Evolutionary conservation across 1,139 yeast species (phyloP).

Genomic region (Pichia sp.): DNA sequence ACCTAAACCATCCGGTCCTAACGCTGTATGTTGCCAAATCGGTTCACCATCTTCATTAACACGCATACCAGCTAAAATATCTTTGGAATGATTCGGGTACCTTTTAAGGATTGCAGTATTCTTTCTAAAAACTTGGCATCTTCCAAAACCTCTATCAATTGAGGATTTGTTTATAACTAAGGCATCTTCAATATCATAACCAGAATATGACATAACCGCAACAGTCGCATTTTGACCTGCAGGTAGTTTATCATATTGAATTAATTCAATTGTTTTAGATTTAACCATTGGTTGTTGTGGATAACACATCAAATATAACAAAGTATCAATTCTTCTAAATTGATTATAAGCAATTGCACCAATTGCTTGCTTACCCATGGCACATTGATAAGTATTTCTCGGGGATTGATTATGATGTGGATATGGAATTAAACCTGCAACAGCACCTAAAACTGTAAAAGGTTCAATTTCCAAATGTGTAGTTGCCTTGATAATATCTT

Average conservation of each 20-base stretch:
- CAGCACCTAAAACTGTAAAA: constrained; percentile 94
- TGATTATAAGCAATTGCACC: constrained; percentile 99
- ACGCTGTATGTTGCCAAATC: constrained; percentile 74
- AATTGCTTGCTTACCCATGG: constrained; percentile 99
- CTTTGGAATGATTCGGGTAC: constrained; percentile 91
- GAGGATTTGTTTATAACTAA: constrained; percentile 88
- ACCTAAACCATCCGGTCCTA: constrained; percentile 95
- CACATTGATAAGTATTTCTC: constrained; percentile 97
- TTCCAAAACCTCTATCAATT: constrained; percentile 93
- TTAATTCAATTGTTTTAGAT: constrained; percentile 91
- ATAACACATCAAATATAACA: constrained; percentile 89
- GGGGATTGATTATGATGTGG: constrained; percentile 99
- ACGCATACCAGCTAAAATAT: constrained; percentile 85
- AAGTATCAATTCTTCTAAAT: constrained; percentile 89
- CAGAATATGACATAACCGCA: constrained; percentile 98
- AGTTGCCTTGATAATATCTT: constrained; percentile 46
- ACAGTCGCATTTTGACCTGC: constrained; percentile 99
- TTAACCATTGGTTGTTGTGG: constrained; percentile 99
- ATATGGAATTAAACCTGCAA: constrained; percentile 98
- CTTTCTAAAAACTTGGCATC: constrained; percentile 95
- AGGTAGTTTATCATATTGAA: constrained; percentile 91
- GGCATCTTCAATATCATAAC: constrained; percentile 99
- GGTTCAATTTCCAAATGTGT: constrained; percentile 97
- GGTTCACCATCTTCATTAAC: constrained; percentile 76
- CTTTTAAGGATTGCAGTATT: constrained; percentile 84